Evolutionary conservation across 176 grass and related monocot species (phyloP).

Genomic region (Lolium rigidum): DNA sequence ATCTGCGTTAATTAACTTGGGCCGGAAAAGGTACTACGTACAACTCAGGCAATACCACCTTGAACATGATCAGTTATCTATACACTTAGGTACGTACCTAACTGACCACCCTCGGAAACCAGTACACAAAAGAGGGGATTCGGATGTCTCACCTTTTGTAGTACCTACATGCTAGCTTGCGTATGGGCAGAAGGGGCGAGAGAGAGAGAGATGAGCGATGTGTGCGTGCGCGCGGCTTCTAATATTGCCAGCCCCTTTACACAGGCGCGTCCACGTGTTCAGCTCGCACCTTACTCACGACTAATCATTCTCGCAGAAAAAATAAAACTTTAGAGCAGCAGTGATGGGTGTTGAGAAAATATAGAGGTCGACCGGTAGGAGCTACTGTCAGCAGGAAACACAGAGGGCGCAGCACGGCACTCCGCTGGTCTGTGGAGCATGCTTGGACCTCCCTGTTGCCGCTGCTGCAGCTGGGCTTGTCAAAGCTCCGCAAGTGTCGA

Average conservation of each 20-base stretch:
- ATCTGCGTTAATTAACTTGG: too few relatives aligned
- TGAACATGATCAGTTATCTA: not conserved
- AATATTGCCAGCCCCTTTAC: conserved; percentile 24
- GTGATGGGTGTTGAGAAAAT: conserved; percentile 7
- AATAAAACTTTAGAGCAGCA: conserved; percentile 22
- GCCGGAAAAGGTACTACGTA: not conserved
- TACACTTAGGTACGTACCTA: conserved; percentile 35
- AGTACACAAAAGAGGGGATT: not conserved
- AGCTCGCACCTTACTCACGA: not conserved
- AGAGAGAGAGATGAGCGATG: not conserved
- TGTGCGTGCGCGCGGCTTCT: not conserved
- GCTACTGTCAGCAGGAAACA: not conserved
- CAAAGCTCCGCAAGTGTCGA: conserved; percentile 57
- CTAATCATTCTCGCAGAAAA: conserved; percentile 43
- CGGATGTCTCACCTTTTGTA: not conserved
- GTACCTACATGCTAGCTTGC: not conserved
- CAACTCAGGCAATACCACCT: not conserved
- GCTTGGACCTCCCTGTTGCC: not conserved
- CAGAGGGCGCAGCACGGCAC: conserved; percentile 6
- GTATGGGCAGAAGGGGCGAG: not conserved
- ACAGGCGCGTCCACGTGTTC: conserved; percentile 52
- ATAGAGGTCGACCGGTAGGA: not conserved
- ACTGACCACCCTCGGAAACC: conserved; percentile 25
- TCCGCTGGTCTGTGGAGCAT: not conserved
- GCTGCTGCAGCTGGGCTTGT: conserved; percentile 1